These are phyloP conservation scores for Inga leiocalycina DNA, from an alignment of 306 rosid species.

Conservation along the genomic window DNA sequence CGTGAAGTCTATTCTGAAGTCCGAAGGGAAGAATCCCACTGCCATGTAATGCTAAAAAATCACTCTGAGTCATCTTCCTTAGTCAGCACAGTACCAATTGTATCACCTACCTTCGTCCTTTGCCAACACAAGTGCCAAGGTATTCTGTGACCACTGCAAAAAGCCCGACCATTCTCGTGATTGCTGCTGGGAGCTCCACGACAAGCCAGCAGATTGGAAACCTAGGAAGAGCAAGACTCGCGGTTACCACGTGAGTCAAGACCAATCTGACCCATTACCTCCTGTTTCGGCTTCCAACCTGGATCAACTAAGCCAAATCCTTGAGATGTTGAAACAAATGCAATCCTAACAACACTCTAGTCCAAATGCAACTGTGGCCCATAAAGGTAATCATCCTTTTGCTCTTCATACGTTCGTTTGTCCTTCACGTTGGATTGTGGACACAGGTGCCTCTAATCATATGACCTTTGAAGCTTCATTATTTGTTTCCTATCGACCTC, in stretches of 20 bases:
- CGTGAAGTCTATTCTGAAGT: background rate
- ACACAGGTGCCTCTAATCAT: background rate
- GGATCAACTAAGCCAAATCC: no score
- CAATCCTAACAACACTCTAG: no score
- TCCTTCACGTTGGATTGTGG: background rate
- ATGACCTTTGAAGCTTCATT: background rate
- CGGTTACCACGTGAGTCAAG: background rate
- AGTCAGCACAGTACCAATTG: background rate
- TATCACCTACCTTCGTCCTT: background rate
- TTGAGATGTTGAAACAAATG: no score
- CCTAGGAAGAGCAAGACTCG: background rate
- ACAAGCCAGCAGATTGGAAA: background rate
- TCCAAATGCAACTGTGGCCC: background rate
- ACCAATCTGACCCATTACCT: no score
- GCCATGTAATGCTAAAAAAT: background rate
- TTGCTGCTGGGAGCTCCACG: background rate
- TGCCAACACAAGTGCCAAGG: no score
- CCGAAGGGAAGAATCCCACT: background rate
- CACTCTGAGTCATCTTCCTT: no score
- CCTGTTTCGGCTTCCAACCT: no score
- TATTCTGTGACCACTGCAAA: background rate
- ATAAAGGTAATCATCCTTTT: background rate
- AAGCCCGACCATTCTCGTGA: background rate
- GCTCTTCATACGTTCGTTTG: background rate
- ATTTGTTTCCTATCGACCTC: background rate